Base-by-base conservation (phyloP, 202 grass and related monocot genomes). In the Miscanthus sacchariflorus region DNA sequence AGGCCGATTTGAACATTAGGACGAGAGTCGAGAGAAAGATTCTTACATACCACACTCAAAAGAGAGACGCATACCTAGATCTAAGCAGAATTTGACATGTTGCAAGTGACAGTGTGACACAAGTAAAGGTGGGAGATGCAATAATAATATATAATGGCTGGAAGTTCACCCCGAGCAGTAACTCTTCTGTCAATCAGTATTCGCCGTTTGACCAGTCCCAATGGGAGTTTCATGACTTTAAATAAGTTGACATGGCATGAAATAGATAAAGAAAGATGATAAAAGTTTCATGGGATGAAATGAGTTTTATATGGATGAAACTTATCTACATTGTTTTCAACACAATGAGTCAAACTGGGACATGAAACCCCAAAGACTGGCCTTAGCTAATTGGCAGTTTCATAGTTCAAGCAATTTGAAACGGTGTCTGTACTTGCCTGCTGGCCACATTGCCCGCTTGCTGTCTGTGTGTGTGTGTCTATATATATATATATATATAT, bases 351-450 rank as follows among this genome's bases (percentile, higher is more conserved):
- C 49, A 52, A 52, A 52, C 14, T 52, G 4, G 48, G 48, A 49
- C 13, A 49, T 49, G 13, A 49, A 49, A 49, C 12, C 9, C 44
- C 12, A 12, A 4, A 52, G 49, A 52, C 49, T 52, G 49, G 49
- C 49, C 49, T 65, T 50, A 21, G 67, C 25, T 78, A 81, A 61
- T 59, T 82, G 64, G 64, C 39, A 77, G 12, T 72, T 77, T 39
- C 78, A 78, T 42, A 83, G 33, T 49, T 52, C 83, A 81, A 68
- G 54, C 58, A 74, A 14, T 39, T 36, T 72, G 40, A 72, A 64
- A 68, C 24, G 15, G 21, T 82, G 49, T 59, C 45, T 81, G 68
- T 52, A 38, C 39, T 12, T 52, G 13, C 59, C 14, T 77, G 63
- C 64, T 44, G 67, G 27, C 46, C 39, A 54, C 76, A 77, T 35